Percentiles rank a stretch among this genome's conserved stretches.
Conservation (phyloP, 768 basidiomycete species). For the Boletus reticuloceps region DNA sequence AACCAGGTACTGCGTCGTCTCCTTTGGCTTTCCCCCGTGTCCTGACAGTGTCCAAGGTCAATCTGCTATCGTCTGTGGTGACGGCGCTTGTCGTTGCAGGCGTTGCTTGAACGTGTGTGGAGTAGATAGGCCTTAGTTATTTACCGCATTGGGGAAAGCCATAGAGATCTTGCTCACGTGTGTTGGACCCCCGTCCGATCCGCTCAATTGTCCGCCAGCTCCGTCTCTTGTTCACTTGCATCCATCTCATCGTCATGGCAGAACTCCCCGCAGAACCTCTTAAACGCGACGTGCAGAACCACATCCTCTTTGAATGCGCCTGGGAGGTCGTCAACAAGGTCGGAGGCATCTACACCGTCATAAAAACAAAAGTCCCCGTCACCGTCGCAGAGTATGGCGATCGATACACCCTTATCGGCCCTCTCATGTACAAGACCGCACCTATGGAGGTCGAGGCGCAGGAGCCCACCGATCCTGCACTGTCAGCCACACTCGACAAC, state of each 20-base stretch:
- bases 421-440: conserved; percentile 96
- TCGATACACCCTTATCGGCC: conserved; percentile 94
- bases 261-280: conserved; percentile 19
- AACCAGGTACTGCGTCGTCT: conserved; percentile 58
- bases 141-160: conserved; percentile 22
- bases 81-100: conserved; percentile 36
- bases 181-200: neutral
- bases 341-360: conserved; percentile 99
- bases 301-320: conserved; percentile 89
- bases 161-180: conserved; percentile 21
- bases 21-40: neutral
- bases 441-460: conserved; percentile 98
- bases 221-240: neutral
- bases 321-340: conserved; percentile 99
- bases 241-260: conserved; percentile 15
- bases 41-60: conserved; percentile 34
- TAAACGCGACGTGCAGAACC: conserved; percentile 72
- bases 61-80: conserved; percentile 41
- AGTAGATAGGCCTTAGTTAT: too few species aligned
- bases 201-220: neutral
- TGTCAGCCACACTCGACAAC: conserved; percentile 69
- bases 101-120: conserved; percentile 26
- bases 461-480: conserved; percentile 79
- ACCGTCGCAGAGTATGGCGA: conserved; percentile 95
- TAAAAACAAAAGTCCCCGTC: conserved; percentile 99